Base-by-base conservation (phyloP, 2,329 filamentous ascomycete species). In the Colletotrichum sp. region DNA sequence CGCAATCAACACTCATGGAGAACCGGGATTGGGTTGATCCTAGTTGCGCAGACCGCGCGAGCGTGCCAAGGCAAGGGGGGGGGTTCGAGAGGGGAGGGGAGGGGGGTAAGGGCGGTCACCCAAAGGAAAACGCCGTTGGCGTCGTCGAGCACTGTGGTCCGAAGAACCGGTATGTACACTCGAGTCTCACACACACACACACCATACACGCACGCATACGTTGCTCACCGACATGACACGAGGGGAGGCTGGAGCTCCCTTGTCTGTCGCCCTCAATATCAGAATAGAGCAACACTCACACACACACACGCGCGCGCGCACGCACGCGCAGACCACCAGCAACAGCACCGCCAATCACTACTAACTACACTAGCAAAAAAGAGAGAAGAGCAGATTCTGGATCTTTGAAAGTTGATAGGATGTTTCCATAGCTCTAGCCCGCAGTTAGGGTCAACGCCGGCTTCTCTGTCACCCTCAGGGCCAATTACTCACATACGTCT, bases 1-100 rank as follows among this genome's bases (percentile, higher is more conserved):
- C 71, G 67, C 71, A 70, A 57, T 70, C 67, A 66, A 61, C 67
- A 61, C 67, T 73, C 70, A 70, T 61, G 66, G 61, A 55, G 24
- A 66, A 38, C 24, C 24, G 27, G 66, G 31, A 66, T 70, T 70
- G 61, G 71, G 67, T 70, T 70, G 62, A 71, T 71, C 71, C 71
- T 63, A 57, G 71, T 71, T 61, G 47, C 55, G 67, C 62, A 66
- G 58, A 51, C 61, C 34, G 38, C 61, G 67, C 31, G 51, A 70
- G 61, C n/a, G 51, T 24, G 55, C 47, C 43, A 64, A 72, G 65
- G 65, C 47, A 64, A 54, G 51, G 59, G 66, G 51, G 43, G 64
- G 31, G 36, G 38, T 47, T 34, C 38, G 12, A 27, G 57, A n/a
- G 57, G 33, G 18, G 15, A 62, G 51, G 38, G 51, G 66, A 38